Percentiles rank a stretch among this genome's conserved stretches.
phyloP scores from a whole-genome alignment of 164 flowering plant genomes.

The Stephania japonica region DNA sequence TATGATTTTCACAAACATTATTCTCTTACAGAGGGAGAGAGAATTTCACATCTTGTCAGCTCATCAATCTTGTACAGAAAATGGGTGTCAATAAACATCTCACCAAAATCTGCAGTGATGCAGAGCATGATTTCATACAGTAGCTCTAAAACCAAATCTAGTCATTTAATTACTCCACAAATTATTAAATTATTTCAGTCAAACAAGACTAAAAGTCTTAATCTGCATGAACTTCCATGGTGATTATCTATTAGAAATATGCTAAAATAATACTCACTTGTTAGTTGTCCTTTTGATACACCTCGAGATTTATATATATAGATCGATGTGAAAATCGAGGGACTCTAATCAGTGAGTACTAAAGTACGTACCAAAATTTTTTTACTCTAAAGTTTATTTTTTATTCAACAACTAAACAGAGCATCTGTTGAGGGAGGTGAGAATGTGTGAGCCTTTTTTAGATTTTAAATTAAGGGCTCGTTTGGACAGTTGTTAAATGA shows the following conservation, averaged over 20 bases:
- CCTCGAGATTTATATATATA: too few species aligned
- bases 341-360: too few species aligned
- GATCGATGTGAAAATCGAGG: too few species aligned
- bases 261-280: too few species aligned
- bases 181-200: background rate
- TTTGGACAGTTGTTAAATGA: background rate
- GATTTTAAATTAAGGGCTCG: background rate
- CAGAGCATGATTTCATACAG: background rate
- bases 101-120: background rate
- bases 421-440: slow-evolving; percentile 1
- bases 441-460: background rate
- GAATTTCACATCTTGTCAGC: background rate
- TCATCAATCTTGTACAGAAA: background rate
- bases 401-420: background rate
- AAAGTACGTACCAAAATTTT: too few species aligned
- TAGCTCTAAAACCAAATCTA: background rate
- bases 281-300: too few species aligned
- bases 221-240: background rate
- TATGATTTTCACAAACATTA: too few species aligned
- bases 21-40: background rate
- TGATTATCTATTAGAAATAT: too few species aligned
- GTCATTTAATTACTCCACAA: background rate
- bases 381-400: too few species aligned
- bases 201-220: background rate
- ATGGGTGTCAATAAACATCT: too few species aligned